These are phyloP conservation scores for Auxenochlorella pyrenoidosa DNA, from an alignment of 139 green algal species.

Conservation along the genomic window DNA sequence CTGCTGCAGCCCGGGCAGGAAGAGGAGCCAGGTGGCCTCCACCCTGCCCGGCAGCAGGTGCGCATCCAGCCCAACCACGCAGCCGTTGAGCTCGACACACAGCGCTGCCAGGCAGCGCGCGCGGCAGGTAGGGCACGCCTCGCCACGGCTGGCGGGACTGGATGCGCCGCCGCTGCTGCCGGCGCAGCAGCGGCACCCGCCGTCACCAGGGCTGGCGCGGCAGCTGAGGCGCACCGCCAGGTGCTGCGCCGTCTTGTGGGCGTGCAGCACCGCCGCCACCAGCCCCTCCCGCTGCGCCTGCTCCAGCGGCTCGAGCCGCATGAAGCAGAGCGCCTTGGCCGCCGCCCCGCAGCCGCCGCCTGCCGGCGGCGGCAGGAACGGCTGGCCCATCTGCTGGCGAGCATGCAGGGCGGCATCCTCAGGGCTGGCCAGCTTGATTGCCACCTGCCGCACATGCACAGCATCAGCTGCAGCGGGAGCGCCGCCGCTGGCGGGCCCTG, in stretches of 20 bases:
- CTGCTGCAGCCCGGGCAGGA: slow-evolving; percentile 9
- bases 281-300: background rate
- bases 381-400: background rate
- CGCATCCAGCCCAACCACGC: slow-evolving; percentile 27
- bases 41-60: background rate
- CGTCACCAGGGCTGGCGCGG: background rate
- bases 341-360: background rate
- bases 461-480: background rate
- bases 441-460: background rate
- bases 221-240: slow-evolving; percentile 18
- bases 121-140: too few species aligned
- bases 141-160: background rate
- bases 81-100: background rate
- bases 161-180: background rate
- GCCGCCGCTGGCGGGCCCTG: background rate
- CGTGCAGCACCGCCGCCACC: slow-evolving; percentile 16
- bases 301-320: slow-evolving; percentile 7
- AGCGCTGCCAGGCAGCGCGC: background rate
- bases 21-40: slow-evolving; percentile 17
- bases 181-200: background rate
- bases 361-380: background rate
- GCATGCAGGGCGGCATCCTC: background rate
- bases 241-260: slow-evolving; percentile 27
- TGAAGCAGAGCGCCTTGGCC: background rate
- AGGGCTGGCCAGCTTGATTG: background rate